phyloP scores from a whole-genome alignment of 2,329 filamentous ascomycete species.

The Mollisia scopiformis region DNA sequence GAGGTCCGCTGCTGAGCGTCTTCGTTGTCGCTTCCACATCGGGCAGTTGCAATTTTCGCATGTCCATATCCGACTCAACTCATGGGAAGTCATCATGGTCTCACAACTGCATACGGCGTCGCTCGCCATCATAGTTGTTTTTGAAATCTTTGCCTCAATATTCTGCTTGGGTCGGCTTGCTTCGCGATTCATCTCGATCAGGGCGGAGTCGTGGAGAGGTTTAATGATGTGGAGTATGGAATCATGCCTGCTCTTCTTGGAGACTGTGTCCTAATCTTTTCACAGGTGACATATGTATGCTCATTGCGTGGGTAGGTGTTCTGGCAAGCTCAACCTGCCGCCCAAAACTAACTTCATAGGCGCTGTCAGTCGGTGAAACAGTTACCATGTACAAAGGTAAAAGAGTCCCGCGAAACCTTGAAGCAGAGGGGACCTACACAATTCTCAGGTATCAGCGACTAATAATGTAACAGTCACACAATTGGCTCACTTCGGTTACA shows the following conservation, averaged over 20 bases:
- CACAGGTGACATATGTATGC: constrained; percentile 22
- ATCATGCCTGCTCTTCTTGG: not conserved
- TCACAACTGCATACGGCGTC: constrained; percentile 23
- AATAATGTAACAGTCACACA: constrained; percentile 16
- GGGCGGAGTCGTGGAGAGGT: constrained; percentile 14
- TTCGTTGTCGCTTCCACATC: not conserved
- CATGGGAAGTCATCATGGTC: constrained; percentile 34
- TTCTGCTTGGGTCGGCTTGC: constrained; percentile 19
- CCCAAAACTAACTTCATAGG: no score
- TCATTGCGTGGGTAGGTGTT: constrained; percentile 22
- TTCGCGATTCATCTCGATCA: constrained; percentile 14
- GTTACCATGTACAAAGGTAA: constrained; percentile 11
- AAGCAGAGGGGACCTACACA: not conserved
- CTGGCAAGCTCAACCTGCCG: no score
- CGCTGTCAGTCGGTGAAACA: constrained; percentile 6
- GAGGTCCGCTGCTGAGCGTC: not conserved
- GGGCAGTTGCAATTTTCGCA: not conserved
- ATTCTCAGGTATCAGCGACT: not conserved
- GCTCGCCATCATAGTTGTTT: constrained; percentile 15
- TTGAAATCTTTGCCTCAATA: constrained; percentile 18
- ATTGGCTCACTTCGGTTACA: constrained; percentile 25
- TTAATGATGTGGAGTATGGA: constrained; percentile 24
- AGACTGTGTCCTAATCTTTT: not conserved
- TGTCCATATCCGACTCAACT: no score
- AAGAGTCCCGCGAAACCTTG: not conserved